phyloP scores from a whole-genome alignment of 306 rosid genomes.

The Glycine tomentella region DNA sequence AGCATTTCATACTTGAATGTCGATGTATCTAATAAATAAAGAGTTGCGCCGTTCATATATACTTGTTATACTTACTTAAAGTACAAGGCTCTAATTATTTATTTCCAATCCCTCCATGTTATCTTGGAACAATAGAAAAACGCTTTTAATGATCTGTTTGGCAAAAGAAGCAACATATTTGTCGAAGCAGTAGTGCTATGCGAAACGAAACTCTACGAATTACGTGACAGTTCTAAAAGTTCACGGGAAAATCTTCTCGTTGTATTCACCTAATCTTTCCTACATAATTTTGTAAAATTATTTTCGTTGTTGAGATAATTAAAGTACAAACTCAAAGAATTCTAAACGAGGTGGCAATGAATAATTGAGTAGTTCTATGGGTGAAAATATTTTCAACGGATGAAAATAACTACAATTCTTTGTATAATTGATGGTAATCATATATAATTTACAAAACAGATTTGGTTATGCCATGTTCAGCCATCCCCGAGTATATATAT shows the following conservation, averaged over 20 bases:
- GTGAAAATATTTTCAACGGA: not conserved
- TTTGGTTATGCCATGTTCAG: conserved; percentile 2
- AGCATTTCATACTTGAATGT: not conserved
- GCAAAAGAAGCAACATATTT: not conserved
- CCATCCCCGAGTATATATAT: conserved; percentile 30
- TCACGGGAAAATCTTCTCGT: not conserved
- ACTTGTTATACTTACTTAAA: not conserved
- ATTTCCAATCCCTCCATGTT: not conserved
- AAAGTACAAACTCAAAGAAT: too few relatives aligned
- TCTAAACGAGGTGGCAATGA: too few relatives aligned
- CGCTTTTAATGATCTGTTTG: not conserved
- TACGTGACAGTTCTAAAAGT: not conserved
- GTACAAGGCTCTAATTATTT: not conserved
- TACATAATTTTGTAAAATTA: not conserved
- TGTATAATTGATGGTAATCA: not conserved
- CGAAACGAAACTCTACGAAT: not conserved
- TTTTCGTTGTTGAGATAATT: too few relatives aligned
- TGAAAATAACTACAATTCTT: conserved; percentile 3
- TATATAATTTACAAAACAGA: conserved; percentile 29
- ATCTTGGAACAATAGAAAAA: not conserved
- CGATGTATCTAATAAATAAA: conserved; percentile 28
- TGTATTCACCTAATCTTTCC: not conserved
- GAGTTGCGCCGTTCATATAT: not conserved
- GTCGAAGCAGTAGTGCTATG: not conserved
- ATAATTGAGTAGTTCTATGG: too few relatives aligned